A percentile compares a stretch with the other conserved stretches of the same genome.
These are phyloP conservation scores for Colletotrichum lini DNA, from an alignment of 2,329 filamentous ascomycete genomes.

Conservation along the genomic window DNA sequence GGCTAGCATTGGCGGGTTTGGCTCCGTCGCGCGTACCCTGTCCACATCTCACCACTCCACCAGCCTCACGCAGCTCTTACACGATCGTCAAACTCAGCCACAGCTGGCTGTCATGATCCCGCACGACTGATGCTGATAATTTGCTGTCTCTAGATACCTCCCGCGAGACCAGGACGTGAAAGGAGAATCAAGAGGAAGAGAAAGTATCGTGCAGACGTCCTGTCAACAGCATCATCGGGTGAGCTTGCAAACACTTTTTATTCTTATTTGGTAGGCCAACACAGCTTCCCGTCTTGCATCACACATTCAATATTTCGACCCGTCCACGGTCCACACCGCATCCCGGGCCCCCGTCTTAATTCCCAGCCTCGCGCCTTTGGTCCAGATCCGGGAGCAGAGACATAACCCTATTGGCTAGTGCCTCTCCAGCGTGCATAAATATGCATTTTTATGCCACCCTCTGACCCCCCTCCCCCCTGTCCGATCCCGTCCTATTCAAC, in stretches of 20 bases:
- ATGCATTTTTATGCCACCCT: conserved; percentile 41
- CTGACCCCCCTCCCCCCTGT: conserved; percentile 12
- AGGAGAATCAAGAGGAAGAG: neutral
- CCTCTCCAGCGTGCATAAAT: conserved; percentile 37
- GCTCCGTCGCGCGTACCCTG: conserved; percentile 3
- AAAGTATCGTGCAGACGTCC: neutral
- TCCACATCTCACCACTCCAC: conserved; percentile 28
- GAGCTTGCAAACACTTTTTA: conserved; percentile 1
- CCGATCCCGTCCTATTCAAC: conserved; percentile 29
- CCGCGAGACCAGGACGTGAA: neutral
- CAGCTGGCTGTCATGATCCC: conserved; percentile 1
- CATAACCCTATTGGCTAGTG: conserved; percentile 28
- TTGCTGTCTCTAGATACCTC: conserved; percentile 1
- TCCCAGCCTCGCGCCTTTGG: conserved; percentile 39
- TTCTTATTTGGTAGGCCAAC: neutral
- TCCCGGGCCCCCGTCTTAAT: conserved; percentile 31
- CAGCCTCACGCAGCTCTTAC: conserved; percentile 36
- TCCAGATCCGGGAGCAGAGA: conserved; percentile 20
- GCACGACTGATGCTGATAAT: conserved; percentile 8
- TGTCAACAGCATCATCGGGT: conserved; percentile 10
- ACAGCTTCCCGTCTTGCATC: conserved; percentile 33
- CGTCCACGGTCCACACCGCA: conserved; percentile 25
- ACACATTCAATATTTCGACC: conserved; percentile 21
- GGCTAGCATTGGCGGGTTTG: conserved; percentile 27
- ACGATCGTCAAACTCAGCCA: conserved; percentile 28